These are phyloP conservation scores for Saccharomyces uvarum DNA, from an alignment of 1,139 yeast species.

Conservation along the genomic window DNA sequence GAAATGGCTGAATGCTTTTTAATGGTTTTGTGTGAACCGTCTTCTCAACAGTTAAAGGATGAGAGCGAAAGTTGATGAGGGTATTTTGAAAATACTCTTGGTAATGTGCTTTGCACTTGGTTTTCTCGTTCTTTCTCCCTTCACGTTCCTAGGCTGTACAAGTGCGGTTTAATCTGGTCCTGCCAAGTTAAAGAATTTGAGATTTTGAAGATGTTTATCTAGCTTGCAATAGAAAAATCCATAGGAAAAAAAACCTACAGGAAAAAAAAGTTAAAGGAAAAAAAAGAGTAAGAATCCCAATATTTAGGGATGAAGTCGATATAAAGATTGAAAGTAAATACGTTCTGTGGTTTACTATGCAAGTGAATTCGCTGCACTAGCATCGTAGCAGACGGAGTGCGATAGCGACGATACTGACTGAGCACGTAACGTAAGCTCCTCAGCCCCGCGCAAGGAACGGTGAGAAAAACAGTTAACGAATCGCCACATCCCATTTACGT, in stretches of 20 bases:
- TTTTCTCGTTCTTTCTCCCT: neutral
- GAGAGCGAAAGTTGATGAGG: neutral
- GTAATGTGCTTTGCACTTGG: neutral
- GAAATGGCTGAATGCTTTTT: neutral
- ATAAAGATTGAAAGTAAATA: neutral
- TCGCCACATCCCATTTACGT: conserved; percentile 1
- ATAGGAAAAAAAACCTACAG: neutral
- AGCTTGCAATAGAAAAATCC: neutral
- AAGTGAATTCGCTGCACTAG: neutral
- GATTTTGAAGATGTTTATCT: neutral
- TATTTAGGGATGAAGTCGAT: neutral
- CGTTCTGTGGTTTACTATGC: neutral
- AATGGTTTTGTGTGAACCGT: neutral
- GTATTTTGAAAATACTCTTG: neutral
- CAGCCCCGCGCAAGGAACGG: neutral
- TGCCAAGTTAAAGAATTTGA: neutral
- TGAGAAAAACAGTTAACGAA: neutral
- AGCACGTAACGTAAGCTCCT: neutral
- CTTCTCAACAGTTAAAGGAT: neutral
- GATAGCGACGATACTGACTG: neutral
- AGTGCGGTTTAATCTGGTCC: neutral
- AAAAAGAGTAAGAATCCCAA: neutral
- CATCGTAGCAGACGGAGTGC: neutral
- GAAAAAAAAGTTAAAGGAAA: neutral
- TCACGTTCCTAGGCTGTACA: neutral